Evolutionary conservation across 1,284 basidiomycete species (phyloP).

Genomic region (Fomitopsis pinicola): DNA sequence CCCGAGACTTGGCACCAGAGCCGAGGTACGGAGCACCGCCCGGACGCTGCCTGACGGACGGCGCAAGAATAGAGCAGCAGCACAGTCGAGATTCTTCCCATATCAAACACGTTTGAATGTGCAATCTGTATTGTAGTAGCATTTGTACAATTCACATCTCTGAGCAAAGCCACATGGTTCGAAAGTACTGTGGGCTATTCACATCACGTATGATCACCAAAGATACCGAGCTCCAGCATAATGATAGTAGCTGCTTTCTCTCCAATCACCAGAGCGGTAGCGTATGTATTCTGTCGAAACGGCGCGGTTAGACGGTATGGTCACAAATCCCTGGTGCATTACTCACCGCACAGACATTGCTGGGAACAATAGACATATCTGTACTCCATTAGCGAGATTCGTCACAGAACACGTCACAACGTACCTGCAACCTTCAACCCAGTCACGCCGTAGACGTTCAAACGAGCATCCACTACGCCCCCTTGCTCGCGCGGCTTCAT

Average conservation of each 20-base stretch:
- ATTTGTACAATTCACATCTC: no score
- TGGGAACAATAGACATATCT: slow-evolving; percentile 45
- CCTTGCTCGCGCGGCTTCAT: slow-evolving; percentile 56
- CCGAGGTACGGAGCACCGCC: slow-evolving; percentile 23
- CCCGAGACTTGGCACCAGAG: slow-evolving; percentile 26
- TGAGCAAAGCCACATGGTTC: no score
- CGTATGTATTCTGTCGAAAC: slow-evolving; percentile 2
- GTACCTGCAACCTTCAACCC: slow-evolving; percentile 53
- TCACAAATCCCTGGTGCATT: no score
- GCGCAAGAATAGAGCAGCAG: no score
- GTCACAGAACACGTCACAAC: background rate
- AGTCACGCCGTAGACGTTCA: slow-evolving; percentile 61
- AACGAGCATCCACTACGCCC: slow-evolving; percentile 56
- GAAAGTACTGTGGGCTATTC: no score
- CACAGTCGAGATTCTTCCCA: no score
- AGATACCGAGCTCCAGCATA: slow-evolving; percentile 2
- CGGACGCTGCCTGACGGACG: slow-evolving; percentile 3
- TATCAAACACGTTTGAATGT: no score
- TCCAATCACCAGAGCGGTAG: slow-evolving; percentile 2
- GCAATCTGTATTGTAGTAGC: no score
- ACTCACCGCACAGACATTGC: slow-evolving; percentile 38
- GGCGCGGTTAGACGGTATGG: background rate
- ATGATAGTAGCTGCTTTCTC: slow-evolving; percentile 4
- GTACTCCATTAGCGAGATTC: background rate
- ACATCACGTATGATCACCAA: no score